Evolutionary conservation across 2,329 filamentous ascomycete genomes (phyloP).

Genomic region (Cadophora luteo-olivacea): DNA sequence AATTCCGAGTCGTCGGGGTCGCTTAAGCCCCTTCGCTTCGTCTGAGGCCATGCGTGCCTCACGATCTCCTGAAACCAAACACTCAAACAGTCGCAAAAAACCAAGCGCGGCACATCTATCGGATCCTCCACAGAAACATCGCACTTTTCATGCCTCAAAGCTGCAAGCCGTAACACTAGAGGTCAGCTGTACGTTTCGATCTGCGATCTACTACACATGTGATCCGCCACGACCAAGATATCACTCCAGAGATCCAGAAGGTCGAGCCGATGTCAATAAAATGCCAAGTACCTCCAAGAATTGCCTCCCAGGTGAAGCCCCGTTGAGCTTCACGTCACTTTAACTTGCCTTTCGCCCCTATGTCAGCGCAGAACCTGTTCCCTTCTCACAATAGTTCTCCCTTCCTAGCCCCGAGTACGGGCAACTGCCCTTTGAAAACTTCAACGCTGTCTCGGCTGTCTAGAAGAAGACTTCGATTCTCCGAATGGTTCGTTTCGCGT

Average conservation of each 20-base stretch:
- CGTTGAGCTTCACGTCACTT: neutral
- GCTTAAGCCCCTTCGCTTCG: conserved; percentile 8
- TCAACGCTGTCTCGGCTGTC: neutral
- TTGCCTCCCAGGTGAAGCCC: neutral
- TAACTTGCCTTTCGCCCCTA: neutral
- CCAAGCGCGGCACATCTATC: neutral
- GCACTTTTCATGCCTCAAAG: neutral
- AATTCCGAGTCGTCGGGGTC: neutral
- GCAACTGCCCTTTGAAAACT: neutral
- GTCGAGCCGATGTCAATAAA: neutral
- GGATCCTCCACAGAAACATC: neutral
- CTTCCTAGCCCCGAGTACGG: neutral
- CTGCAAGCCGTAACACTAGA: neutral
- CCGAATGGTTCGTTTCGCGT: neutral
- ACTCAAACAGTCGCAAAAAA: conserved; percentile 11
- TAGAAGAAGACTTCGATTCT: neutral
- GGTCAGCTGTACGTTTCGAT: conserved; percentile 6
- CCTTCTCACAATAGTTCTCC: neutral
- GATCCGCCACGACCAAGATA: neutral
- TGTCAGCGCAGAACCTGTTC: neutral
- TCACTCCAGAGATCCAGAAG: neutral
- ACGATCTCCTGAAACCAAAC: conserved; percentile 17
- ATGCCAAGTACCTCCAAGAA: neutral
- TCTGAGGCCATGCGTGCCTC: neutral
- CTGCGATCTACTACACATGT: neutral